Evolutionary conservation across 2,329 filamentous ascomycete genomes (phyloP), one percentile per base, ranked within the genome.

Genomic region (Stachybotrys chlorohalonatus): DNA sequence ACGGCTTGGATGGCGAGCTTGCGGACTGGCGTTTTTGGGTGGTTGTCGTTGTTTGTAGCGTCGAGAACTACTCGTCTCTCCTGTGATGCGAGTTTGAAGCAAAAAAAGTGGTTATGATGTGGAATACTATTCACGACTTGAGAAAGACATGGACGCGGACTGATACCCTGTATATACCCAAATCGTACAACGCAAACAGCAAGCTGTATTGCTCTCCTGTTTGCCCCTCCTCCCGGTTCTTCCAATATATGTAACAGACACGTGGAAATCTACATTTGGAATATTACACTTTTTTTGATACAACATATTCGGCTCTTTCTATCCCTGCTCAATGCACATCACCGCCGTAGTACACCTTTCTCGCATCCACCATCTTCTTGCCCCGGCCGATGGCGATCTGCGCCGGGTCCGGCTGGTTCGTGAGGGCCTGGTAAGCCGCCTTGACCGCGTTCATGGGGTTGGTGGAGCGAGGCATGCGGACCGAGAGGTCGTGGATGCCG

Each of bases 361-460:
- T 80, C 60, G 93, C 90, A 76, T 99, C 94, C 39, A 99, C 91
- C 67, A 99, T 70, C 81, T 99, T 99, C 82, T 89, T 93, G 57
- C 94, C 93, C 60, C 92, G 78, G 53, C 90, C 93, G 52, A 89
- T 81, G 55, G 94, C 94, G 67, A 99, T 86, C 67, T 93, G 85
- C 69, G 97, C 90, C 32, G 94, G 94, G 66, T 95, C 79, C 57
- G 83, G 83, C 76, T 99, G 94, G 75, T 79, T 87, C 70, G 83
- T 82, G 58, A 99, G 77, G 6, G 92, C 93, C 70, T 93, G 72
- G 72, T 89, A 89, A 47, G 90, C 82, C 13, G 94, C 94, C 76
- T 96, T 96, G 74, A 96, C 88, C 16, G 92, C 90, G 77, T 99
- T 99, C 91, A 97, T 96, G 62, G 91, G 90, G 78, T 96, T 97